Conservation (phyloP, 2,329 filamentous ascomycete genomes). For the Emergomyces orientalis region DNA sequence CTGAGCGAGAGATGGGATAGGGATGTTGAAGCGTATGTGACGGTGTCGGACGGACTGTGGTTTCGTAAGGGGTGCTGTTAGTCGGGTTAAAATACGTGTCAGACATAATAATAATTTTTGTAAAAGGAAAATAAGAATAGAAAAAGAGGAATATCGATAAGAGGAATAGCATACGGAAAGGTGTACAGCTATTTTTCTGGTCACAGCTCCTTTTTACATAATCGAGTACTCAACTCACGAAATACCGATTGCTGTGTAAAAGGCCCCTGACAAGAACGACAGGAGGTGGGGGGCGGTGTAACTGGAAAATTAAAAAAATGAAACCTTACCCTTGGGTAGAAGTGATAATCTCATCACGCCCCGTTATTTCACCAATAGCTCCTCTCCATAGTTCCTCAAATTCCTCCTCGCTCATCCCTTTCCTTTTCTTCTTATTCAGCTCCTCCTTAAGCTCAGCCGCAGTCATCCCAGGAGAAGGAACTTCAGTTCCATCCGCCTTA, state of each 20-base stretch:
- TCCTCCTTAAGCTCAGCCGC: constrained; percentile 66
- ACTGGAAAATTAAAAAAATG: constrained; percentile 7
- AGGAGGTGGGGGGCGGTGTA: neutral
- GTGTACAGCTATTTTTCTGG: neutral
- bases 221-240: neutral
- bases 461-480: constrained; percentile 56
- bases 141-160: neutral
- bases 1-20: constrained; percentile 82
- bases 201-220: neutral
- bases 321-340: constrained; percentile 53
- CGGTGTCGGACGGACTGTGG: constrained; percentile 61
- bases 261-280: neutral
- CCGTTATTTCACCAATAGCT: constrained; percentile 42
- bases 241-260: too few relatives aligned
- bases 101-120: constrained; percentile 30
- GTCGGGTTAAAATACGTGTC: constrained; percentile 49
- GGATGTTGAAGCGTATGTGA: constrained; percentile 71
- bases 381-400: constrained; percentile 70
- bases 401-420: constrained; percentile 74
- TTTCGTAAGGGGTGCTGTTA: constrained; percentile 71
- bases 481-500: constrained; percentile 51
- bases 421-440: constrained; percentile 66
- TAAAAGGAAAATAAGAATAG: constrained; percentile 9
- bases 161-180: neutral
- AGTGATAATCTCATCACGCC: constrained; percentile 51